Evolutionary conservation across 164 flowering plant genomes (phyloP), one percentile per base, ranked within the genome.

Genomic region (Piper betle): DNA sequence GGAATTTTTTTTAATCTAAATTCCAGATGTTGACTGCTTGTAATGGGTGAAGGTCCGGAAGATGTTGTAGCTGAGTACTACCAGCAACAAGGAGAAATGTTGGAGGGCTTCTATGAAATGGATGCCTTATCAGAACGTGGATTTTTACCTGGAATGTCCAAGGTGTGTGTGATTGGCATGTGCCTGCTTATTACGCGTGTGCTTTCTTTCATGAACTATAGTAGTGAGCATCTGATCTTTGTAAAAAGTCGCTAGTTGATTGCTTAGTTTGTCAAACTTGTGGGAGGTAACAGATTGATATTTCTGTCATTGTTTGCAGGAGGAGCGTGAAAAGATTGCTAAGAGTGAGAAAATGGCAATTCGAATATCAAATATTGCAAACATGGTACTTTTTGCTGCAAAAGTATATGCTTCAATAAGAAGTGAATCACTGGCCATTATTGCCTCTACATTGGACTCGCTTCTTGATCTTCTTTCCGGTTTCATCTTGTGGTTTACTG

Each of bases 91-190:
- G 33, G 33, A 25, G 33, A 25, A 25, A 25, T 25, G 33, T 25
- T 25, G 33, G 33, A 25, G 33, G 33, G 33, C 33, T 25, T 25
- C 33, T 25, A 25, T 71, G 91, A 86, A 75, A 91, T 91, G 97
- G 97, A 87, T 72, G 84, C 79, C 33, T 66, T 87, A 46, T 79
- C 88, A 18, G 93, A 86, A n/a, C 89, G 87, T 72, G 95, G 91
- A 53, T 87, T 77, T 73, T 58, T 87, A 71, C 92, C 87, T 64
- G 78, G 87, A 71, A 81, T 91, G 89, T 80, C 97, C 39, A 80
- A 83, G 96, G 97, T 87, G 57, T 60, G 52, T 68, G 55, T 37
- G 13, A 8, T 20, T 62, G 58, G 18, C 20, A 3, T 55, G 12
- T 55, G 10, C 38, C 6, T 19, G 12, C 39, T 38, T 39, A n/a